Percentiles rank a stretch among this genome's conserved stretches.
These are phyloP conservation scores for Yarrowia sp. DNA, from an alignment of 805 yeast genomes.

Conservation along the genomic window DNA sequence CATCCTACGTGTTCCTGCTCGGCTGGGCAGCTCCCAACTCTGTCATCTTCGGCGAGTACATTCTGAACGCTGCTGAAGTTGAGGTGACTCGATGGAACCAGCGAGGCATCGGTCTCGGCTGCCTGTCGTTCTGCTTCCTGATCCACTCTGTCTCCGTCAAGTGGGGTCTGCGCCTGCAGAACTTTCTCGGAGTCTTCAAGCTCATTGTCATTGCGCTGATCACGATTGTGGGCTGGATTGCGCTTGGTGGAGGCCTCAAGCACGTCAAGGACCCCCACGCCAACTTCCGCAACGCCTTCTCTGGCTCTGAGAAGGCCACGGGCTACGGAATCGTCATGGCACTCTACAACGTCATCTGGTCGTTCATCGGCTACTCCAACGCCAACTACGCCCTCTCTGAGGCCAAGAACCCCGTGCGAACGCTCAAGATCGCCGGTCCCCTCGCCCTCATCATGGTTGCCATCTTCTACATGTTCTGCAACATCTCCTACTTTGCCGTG, in stretches of 20 bases:
- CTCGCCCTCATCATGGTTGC: constrained; percentile 59
- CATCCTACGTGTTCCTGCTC: constrained; percentile 66
- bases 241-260: constrained; percentile 67
- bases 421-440: constrained; percentile 73
- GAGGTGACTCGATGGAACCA: constrained; percentile 73
- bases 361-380: constrained; percentile 78
- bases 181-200: constrained; percentile 67
- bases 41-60: constrained; percentile 74
- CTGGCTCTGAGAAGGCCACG: constrained; percentile 42
- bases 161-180: constrained; percentile 64
- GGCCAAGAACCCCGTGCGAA: constrained; percentile 66
- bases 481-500: constrained; percentile 63
- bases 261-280: constrained; percentile 51
- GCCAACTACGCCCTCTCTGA: constrained; percentile 83
- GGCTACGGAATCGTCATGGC: constrained; percentile 55
- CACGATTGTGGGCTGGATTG: constrained; percentile 78
- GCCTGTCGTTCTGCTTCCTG: constrained; percentile 66
- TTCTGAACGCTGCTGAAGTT: constrained; percentile 68
- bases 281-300: constrained; percentile 60
- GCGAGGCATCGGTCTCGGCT: constrained; percentile 72
- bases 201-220: constrained; percentile 68
- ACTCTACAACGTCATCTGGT: constrained; percentile 79
- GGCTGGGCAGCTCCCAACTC: constrained; percentile 90
- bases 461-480: constrained; percentile 68
- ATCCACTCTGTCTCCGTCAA: constrained; percentile 61